phyloP scores from a whole-genome alignment of 2,329 filamentous ascomycete genomes.

The Pseudogymnoascus destructans region DNA sequence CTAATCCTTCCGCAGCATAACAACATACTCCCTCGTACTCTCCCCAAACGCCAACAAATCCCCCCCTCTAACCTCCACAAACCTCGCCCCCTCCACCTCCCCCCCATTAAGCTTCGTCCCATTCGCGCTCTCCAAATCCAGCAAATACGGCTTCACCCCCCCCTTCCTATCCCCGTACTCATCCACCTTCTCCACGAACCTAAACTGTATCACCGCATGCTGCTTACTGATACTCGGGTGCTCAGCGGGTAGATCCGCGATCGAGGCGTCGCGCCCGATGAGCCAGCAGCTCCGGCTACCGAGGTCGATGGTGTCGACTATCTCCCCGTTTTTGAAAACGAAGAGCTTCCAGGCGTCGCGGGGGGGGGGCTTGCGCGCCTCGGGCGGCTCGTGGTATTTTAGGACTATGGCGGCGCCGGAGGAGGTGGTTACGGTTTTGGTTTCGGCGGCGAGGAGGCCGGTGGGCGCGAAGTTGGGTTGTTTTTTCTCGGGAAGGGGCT shows the following conservation, averaged over 20 bases:
- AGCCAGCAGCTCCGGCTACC: constrained; percentile 76
- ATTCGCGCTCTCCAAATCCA: constrained; percentile 89
- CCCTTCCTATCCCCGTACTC: constrained; percentile 77
- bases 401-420: constrained; percentile 65
- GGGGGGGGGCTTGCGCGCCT: constrained; percentile 74
- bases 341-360: constrained; percentile 80
- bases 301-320: constrained; percentile 72
- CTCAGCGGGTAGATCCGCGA: constrained; percentile 74
- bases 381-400: constrained; percentile 91
- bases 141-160: constrained; percentile 72
- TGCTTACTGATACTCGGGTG: constrained; percentile 92
- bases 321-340: constrained; percentile 73
- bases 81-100: constrained; percentile 59
- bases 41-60: constrained; percentile 82
- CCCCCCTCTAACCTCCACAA: constrained; percentile 74
- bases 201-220: constrained; percentile 89
- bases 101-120: constrained; percentile 75
- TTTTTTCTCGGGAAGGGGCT: constrained; percentile 54
- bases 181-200: constrained; percentile 68
- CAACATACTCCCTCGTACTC: constrained; percentile 85
- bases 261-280: constrained; percentile 63
- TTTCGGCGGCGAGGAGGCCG: constrained; percentile 73
- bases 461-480: constrained; percentile 77
- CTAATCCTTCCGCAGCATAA: constrained; percentile 52
- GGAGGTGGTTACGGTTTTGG: constrained; percentile 61